Conservation (phyloP, 2,329 filamentous ascomycete genomes). For the Alternaria gaisen region DNA sequence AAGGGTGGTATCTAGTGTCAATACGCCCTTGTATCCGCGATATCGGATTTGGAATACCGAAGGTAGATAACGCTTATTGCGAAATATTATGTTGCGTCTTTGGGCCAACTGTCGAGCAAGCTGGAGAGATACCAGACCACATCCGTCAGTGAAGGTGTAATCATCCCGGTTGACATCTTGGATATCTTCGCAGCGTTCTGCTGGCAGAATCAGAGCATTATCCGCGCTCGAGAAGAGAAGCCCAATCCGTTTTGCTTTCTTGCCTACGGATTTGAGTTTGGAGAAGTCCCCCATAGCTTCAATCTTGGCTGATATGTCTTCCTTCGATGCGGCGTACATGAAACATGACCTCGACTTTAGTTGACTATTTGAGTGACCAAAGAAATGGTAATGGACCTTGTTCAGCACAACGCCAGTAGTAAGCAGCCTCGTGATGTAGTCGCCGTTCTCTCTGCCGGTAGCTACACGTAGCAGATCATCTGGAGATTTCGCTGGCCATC, state of each 20-base stretch:
- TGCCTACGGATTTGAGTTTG: conserved; percentile 39
- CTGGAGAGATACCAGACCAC: conserved; percentile 49
- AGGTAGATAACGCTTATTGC: conserved; percentile 51
- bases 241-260: no score
- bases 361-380: conserved; percentile 57
- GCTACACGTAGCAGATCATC: conserved; percentile 24
- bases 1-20: conserved; percentile 52
- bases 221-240: no score
- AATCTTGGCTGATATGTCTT: conserved; percentile 46
- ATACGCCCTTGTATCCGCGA: conserved; percentile 56
- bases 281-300: conserved; percentile 53
- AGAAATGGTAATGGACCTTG: conserved; percentile 53
- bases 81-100: conserved; percentile 46
- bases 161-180: conserved; percentile 39
- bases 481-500: no score
- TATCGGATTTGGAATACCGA: conserved; percentile 56
- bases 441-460: conserved; percentile 47
- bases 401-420: conserved; percentile 48
- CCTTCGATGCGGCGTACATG: conserved; percentile 48
- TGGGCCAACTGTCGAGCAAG: conserved; percentile 49
- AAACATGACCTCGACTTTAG: conserved; percentile 55
- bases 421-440: conserved; percentile 51
- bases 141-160: conserved; percentile 51
- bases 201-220: no score
- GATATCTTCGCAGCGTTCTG: conserved; percentile 50